Base-by-base conservation (phyloP, 2,329 filamentous ascomycete genomes). In the Fusarium circinatum region DNA sequence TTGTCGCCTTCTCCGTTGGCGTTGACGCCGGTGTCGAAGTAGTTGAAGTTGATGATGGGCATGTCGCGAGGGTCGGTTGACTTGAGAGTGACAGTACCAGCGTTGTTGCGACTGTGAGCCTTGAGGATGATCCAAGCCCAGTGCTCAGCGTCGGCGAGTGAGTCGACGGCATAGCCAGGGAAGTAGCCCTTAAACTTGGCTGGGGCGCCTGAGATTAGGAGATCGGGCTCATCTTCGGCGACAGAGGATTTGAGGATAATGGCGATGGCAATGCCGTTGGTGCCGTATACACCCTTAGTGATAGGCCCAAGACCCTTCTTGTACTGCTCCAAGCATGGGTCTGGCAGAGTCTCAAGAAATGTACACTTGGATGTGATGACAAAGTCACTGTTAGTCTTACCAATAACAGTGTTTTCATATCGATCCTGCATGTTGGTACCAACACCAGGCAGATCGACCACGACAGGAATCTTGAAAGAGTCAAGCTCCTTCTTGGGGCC, bases 41-140 rank as follows among this genome's bases (percentile, higher is more conserved):
- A 91, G 79, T 90, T 89, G 83, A 91, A 92, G 58, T 84, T 83
- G 73, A 94, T 92, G 39, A 87, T 80, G 0, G 92, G 91, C n/a
- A 87, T 86, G 59, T 92, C 91, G 3, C 86, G 86, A 0, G 91
- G 90, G 76, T 93, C 86, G 0, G 87, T 83, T 0, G 89, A 92
- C 24, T 83, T 84, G 5, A 94, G 84, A 5, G 83, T 87, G 20
- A 94, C 90, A 1, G 85, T 89, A n/a, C 92, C 92, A 14, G 86
- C 85, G 57, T 86, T 84, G 47, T 93, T 93, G 13, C 83, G 81
- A 34, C 82, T 83, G 54, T 85, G 84, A 0, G 86, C 85, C 79
- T 91, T 91, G 52, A 91, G 84, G 6, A 85, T 84, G 14, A 81
- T 78, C 79, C 80, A 83, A 5, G 80, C 80, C 81, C 80, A 83